Conservation (phyloP, 495 filamentous ascomycete genomes). For the Talaromyces ruber region DNA sequence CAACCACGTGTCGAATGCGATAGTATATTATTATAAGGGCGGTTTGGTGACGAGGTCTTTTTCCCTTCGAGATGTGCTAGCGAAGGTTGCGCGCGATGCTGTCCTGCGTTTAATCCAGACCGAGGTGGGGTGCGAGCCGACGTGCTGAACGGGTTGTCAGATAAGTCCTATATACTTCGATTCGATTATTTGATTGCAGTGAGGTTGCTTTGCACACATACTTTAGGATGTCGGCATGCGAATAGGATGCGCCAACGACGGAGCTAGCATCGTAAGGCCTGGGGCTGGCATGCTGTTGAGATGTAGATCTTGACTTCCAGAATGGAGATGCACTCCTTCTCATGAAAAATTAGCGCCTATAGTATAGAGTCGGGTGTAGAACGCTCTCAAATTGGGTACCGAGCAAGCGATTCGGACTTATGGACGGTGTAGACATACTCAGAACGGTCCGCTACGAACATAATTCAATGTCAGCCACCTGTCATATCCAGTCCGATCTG, state of each 20-base stretch:
- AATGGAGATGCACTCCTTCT: constrained; percentile 78
- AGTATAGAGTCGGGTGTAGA: neutral
- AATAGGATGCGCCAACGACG: constrained; percentile 94
- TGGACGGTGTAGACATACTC: constrained; percentile 33
- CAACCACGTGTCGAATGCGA: constrained; percentile 69
- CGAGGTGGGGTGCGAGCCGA: constrained; percentile 57
- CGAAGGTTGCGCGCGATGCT: constrained; percentile 38
- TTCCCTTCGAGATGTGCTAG: constrained; percentile 42
- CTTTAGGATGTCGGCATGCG: constrained; percentile 89
- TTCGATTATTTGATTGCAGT: neutral
- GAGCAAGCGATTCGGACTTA: neutral
- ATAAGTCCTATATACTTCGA: neutral
- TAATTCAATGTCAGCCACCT: neutral
- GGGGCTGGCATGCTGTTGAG: constrained; percentile 28
- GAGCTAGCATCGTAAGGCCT: constrained; percentile 59
- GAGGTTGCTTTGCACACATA: constrained; percentile 48
- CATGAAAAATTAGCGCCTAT: constrained; percentile 4
- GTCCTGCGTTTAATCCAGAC: constrained; percentile 21
- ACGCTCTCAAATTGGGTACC: neutral
- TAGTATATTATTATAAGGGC: constrained; percentile 68
- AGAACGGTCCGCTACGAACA: constrained; percentile 29
- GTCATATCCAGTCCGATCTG: neutral
- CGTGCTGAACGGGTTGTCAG: constrained; percentile 38
- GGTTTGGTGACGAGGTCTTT: constrained; percentile 52
- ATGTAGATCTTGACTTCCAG: constrained; percentile 59